Evolutionary conservation across 805 yeast genomes (phyloP).

Genomic region (Candida vartiovaarae): DNA sequence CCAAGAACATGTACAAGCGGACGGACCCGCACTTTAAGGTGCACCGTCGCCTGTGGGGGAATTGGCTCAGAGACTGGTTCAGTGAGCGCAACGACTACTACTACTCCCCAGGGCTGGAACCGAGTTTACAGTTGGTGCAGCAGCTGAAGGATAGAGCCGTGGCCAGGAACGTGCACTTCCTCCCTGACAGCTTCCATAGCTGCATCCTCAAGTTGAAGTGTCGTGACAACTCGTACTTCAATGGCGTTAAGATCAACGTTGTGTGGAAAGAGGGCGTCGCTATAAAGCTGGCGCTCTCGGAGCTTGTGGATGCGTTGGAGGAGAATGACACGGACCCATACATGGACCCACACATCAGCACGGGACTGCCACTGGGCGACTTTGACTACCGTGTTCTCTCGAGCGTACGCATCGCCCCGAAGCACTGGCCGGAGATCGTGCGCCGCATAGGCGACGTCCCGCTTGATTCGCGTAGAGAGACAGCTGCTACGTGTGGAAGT

Average conservation of each 20-base stretch:
- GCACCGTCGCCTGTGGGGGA: not conserved
- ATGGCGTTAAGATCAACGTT: not conserved
- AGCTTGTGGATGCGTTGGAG: not conserved
- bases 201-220: not conserved
- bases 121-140: not conserved
- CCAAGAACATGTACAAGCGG: not conserved
- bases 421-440: not conserved
- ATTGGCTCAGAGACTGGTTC: not conserved
- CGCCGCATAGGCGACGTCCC: not conserved
- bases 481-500: not conserved
- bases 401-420: not conserved
- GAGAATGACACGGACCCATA: not conserved
- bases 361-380: not conserved
- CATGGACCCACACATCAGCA: not conserved
- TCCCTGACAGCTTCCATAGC: not conserved
- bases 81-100: not conserved
- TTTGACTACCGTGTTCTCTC: conserved; percentile 1
- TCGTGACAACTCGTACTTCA: not conserved
- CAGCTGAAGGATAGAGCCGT: not conserved
- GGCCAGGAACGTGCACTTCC: too few relatives aligned
- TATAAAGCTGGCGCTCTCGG: not conserved
- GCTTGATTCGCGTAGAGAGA: not conserved
- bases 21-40: not conserved
- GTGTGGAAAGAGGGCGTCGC: not conserved
- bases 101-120: not conserved